These are phyloP conservation scores for Fraxinus cuspidata DNA, from an alignment of 257 asterid genomes.

Conservation along the genomic window DNA sequence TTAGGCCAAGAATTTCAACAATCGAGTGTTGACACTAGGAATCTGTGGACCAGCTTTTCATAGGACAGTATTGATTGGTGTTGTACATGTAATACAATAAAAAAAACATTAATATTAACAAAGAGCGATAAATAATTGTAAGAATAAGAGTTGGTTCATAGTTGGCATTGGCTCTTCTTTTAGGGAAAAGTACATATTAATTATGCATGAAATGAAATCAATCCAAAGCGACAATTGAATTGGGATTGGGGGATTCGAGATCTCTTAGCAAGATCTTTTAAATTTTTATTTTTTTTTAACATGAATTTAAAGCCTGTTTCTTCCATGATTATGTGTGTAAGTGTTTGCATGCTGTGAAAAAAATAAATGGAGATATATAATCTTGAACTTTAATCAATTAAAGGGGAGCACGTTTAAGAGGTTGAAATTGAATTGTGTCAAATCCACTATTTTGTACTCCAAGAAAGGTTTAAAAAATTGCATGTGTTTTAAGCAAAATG, in stretches of 20 bases:
- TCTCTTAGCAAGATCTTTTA: conserved; percentile 34
- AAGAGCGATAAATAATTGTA: conserved; percentile 20
- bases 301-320: conserved; percentile 25
- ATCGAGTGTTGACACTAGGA: conserved; percentile 38
- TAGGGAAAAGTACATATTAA: conserved; percentile 23
- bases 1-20: conserved; percentile 36
- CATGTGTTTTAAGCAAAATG: conserved; percentile 9
- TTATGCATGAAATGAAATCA: conserved; percentile 27
- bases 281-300: conserved; percentile 19
- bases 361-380: too few species aligned
- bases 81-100: conserved; percentile 32
- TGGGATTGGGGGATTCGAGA: conserved; percentile 41
- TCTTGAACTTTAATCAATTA: conserved; percentile 41
- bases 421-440: conserved; percentile 44
- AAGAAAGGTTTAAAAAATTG: conserved; percentile 26
- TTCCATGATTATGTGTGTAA: not conserved
- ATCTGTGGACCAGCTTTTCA: conserved; percentile 5
- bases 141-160: conserved; percentile 45
- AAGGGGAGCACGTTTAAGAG: conserved; percentile 43
- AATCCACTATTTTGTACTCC: conserved; percentile 30
- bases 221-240: conserved; percentile 40
- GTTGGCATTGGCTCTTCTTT: conserved; percentile 62
- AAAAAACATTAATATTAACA: not conserved
- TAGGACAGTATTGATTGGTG: conserved; percentile 33
- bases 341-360: too few species aligned